Conservation (phyloP, 345 rosid species). For the Camelina sativa region DNA sequence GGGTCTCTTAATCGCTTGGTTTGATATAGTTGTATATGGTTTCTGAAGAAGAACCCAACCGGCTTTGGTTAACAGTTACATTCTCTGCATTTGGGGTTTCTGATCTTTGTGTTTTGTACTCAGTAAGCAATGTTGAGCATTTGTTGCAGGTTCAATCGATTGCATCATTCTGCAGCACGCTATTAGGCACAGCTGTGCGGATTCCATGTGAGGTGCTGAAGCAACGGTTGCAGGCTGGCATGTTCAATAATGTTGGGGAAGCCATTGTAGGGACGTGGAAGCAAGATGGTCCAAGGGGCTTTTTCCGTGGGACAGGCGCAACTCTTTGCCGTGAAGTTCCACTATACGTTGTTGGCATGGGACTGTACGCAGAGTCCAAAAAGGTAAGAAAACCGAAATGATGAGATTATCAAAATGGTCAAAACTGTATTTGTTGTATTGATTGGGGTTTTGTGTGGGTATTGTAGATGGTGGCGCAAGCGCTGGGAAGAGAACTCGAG, state of each 20-base stretch:
- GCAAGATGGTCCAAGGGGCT: constrained; percentile 88
- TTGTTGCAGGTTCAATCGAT: constrained; percentile 83
- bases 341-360: constrained; percentile 93
- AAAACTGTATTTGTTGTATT: constrained; percentile 5
- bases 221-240: constrained; percentile 94
- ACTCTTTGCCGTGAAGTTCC: constrained; percentile 98
- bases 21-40: constrained; percentile 9
- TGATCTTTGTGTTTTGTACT: constrained; percentile 8
- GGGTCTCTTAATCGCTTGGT: background rate
- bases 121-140: constrained; percentile 7
- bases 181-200: constrained; percentile 92
- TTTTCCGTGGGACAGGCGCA: constrained; percentile 97
- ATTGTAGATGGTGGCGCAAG: constrained; percentile 67
- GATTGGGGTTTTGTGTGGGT: constrained; percentile 5
- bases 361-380: constrained; percentile 90
- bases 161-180: constrained; percentile 92
- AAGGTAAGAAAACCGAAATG: constrained; percentile 57
- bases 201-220: constrained; percentile 98
- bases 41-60: background rate
- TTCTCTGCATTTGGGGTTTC: constrained; percentile 11
- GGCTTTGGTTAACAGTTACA: constrained; percentile 8
- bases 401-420: constrained; percentile 1
- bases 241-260: constrained; percentile 89
- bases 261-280: constrained; percentile 92
- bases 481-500: constrained; percentile 82